These are phyloP conservation scores for Aureobasidium sp. DNA, from an alignment of 2,329 filamentous ascomycete genomes.

Conservation along the genomic window DNA sequence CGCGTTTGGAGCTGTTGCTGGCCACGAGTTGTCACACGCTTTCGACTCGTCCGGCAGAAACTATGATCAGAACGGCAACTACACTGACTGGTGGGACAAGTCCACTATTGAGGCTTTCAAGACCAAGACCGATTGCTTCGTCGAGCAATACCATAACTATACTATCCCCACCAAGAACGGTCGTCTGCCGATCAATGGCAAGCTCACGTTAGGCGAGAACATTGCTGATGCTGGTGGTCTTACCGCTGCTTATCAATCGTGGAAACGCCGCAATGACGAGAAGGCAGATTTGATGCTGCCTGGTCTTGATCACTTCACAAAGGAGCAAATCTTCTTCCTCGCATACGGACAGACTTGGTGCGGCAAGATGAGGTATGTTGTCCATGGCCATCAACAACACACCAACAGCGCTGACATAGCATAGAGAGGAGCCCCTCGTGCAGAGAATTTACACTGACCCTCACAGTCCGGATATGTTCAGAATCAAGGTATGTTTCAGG, in stretches of 20 bases:
- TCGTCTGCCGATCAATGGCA: slow-evolving; percentile 55
- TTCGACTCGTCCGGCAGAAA: slow-evolving; percentile 61
- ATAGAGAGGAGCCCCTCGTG: slow-evolving; percentile 50
- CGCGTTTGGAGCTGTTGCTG: slow-evolving; percentile 60
- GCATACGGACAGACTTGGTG: slow-evolving; percentile 48
- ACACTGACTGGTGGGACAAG: slow-evolving; percentile 61
- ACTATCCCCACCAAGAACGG: slow-evolving; percentile 51
- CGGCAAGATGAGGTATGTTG: slow-evolving; percentile 42
- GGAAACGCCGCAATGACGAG: slow-evolving; percentile 52
- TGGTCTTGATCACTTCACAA: slow-evolving; percentile 55
- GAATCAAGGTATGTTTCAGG: slow-evolving; percentile 31
- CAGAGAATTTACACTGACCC: slow-evolving; percentile 55
- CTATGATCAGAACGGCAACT: slow-evolving; percentile 59
- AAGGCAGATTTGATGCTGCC: slow-evolving; percentile 51
- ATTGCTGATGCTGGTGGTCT: slow-evolving; percentile 65
- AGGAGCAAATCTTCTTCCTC: slow-evolving; percentile 65
- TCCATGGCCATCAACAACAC: too few relatives aligned
- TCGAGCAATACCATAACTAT: slow-evolving; percentile 60
- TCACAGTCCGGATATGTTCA: slow-evolving; percentile 57
- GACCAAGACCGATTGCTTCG: slow-evolving; percentile 56
- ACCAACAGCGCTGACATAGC: not conserved
- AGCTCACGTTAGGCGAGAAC: slow-evolving; percentile 60
- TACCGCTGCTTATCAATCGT: slow-evolving; percentile 56
- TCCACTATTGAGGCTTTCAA: slow-evolving; percentile 53
- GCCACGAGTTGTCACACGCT: slow-evolving; percentile 63